Evolutionary conservation across 345 rosid species (phyloP).

Genomic region (Bruguiera gymnorhiza): DNA sequence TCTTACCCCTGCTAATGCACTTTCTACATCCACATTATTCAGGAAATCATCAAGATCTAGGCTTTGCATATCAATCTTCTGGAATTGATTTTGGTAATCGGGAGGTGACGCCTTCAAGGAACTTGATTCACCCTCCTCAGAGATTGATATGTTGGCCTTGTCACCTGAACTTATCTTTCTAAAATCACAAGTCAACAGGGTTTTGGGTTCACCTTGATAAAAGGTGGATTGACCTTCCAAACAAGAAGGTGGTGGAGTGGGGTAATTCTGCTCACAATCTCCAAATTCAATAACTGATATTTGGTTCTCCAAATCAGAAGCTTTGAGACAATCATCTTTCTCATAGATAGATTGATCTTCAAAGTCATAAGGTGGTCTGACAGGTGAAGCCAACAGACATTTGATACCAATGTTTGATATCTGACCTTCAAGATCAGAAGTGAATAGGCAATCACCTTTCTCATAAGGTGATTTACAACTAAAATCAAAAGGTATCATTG

Average conservation of each 20-base stretch:
- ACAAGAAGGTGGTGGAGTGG: not conserved
- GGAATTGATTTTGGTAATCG: not conserved
- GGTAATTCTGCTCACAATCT: not conserved
- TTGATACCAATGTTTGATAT: not conserved
- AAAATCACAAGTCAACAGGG: not conserved
- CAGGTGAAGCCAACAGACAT: not conserved
- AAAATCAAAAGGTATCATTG: not conserved
- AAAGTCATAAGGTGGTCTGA: not conserved
- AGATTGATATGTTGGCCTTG: not conserved
- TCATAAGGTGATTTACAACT: not conserved
- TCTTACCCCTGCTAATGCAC: not conserved
- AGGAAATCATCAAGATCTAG: no score
- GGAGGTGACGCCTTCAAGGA: not conserved
- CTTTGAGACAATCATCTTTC: not conserved
- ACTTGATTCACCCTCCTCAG: not conserved
- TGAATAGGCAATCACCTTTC: not conserved
- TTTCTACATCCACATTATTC: no score
- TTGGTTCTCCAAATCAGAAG: not conserved
- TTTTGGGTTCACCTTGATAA: not conserved
- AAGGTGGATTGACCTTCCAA: not conserved
- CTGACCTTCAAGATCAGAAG: not conserved
- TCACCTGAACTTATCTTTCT: slow-evolving; percentile 1
- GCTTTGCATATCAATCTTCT: not conserved
- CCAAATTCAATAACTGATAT: not conserved
- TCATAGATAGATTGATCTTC: not conserved